phyloP scores from a whole-genome alignment of 2,329 filamentous ascomycete genomes.

The Neonectria magnoliae region DNA sequence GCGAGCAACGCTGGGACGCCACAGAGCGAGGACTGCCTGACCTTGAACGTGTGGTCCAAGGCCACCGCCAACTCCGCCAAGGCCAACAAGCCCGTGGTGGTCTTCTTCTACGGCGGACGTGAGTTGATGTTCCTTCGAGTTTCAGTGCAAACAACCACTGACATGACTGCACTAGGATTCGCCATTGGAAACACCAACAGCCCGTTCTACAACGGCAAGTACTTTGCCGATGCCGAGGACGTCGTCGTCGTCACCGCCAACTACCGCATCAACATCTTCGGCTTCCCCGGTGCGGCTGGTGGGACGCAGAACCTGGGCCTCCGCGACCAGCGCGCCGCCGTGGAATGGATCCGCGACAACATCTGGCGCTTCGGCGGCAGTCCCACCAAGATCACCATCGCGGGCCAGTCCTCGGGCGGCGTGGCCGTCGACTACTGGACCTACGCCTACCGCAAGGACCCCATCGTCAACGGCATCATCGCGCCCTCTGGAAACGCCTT shows the following conservation, averaged over 20 bases:
- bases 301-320: slow-evolving; percentile 41
- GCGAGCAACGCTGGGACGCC: slow-evolving; percentile 28
- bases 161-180: slow-evolving; percentile 43
- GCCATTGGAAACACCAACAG: slow-evolving; percentile 50
- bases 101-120: slow-evolving; percentile 39
- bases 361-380: slow-evolving; percentile 45
- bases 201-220: slow-evolving; percentile 54
- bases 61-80: slow-evolving; percentile 24
- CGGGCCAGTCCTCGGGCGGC: slow-evolving; percentile 47
- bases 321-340: slow-evolving; percentile 44
- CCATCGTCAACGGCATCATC: slow-evolving; percentile 60
- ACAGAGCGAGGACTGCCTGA: slow-evolving; percentile 39
- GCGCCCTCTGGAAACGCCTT: slow-evolving; percentile 57
- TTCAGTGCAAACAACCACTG: neutral
- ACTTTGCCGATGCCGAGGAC: slow-evolving; percentile 55
- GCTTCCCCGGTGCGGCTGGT: slow-evolving; percentile 49
- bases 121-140: neutral
- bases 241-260: slow-evolving; percentile 59
- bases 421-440: slow-evolving; percentile 58
- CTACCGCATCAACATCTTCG: slow-evolving; percentile 56
- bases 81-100: slow-evolving; percentile 33
- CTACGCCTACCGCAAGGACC: slow-evolving; percentile 59
- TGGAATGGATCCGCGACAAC: slow-evolving; percentile 48
- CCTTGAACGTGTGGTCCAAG: slow-evolving; percentile 37
- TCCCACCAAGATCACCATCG: slow-evolving; percentile 46